phyloP scores from a whole-genome alignment of 331 rosid genomes.

The Quercus phellos region DNA sequence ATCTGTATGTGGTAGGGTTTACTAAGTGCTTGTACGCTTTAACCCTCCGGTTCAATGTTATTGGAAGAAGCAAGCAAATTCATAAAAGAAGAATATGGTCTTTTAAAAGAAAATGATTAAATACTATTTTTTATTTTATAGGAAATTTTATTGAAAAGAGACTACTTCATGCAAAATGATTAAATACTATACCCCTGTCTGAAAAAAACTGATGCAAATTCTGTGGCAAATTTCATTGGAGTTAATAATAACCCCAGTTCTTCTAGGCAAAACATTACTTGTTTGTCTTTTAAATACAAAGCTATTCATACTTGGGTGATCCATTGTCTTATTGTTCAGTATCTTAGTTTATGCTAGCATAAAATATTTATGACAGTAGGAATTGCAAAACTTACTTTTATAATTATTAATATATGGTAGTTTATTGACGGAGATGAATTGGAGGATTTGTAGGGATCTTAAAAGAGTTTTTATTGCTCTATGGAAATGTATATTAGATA shows the following conservation, averaged over 20 bases:
- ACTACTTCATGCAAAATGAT: no score
- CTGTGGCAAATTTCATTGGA: background rate
- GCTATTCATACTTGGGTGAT: background rate
- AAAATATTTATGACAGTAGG: background rate
- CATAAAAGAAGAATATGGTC: background rate
- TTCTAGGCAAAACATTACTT: background rate
- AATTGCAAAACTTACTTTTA: no score
- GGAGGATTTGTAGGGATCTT: background rate
- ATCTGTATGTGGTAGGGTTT: background rate
- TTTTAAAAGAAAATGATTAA: background rate
- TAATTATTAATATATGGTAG: background rate
- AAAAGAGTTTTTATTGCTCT: background rate
- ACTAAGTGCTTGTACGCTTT: background rate
- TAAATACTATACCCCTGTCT: no score
- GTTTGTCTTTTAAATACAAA: background rate
- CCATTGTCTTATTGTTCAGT: background rate
- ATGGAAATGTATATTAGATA: background rate
- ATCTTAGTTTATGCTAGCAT: background rate
- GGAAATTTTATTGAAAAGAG: no score
- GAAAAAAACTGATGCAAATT: no score
- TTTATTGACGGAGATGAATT: background rate
- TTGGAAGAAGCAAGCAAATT: background rate
- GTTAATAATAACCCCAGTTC: background rate
- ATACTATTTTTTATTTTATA: background rate
- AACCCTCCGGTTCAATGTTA: background rate